These are phyloP conservation scores for Cytospora piceicola DNA, from an alignment of 2,329 filamentous ascomycete species.

Conservation along the genomic window DNA sequence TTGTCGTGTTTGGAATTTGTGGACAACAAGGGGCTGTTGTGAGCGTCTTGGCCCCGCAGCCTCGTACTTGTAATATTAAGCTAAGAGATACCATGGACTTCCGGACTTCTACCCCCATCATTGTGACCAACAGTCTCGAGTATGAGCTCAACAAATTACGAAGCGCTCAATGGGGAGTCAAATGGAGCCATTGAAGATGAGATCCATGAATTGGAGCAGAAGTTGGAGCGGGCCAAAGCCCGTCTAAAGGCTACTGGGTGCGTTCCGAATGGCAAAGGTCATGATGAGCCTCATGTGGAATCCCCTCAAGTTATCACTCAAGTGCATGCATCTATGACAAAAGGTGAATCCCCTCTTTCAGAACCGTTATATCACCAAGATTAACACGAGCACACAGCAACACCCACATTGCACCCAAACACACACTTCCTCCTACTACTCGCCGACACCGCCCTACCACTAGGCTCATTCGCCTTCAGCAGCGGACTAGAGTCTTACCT, in stretches of 20 bases:
- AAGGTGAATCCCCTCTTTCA: background rate
- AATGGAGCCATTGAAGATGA: conserved; percentile 49
- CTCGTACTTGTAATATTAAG: conserved; percentile 19
- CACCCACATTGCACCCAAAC: conserved; percentile 32
- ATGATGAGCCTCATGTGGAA: conserved; percentile 21
- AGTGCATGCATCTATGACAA: background rate
- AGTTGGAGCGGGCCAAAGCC: conserved; percentile 47
- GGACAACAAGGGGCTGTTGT: conserved; percentile 16
- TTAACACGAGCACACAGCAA: conserved; percentile 26
- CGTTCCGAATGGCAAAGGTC: conserved; percentile 31
- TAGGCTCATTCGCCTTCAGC: conserved; percentile 87
- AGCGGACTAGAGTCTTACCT: conserved; percentile 82
- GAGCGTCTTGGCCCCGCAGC: conserved; percentile 29
- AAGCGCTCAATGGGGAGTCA: conserved; percentile 8
- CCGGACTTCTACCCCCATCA: conserved; percentile 3
- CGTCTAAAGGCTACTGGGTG: conserved; percentile 46
- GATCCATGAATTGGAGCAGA: conserved; percentile 60
- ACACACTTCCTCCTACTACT: conserved; percentile 76
- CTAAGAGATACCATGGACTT: conserved; percentile 20
- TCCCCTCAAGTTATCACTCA: background rate
- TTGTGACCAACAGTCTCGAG: background rate
- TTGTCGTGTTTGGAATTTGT: conserved; percentile 20
- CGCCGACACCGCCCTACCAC: conserved; percentile 78
- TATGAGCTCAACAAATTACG: conserved; percentile 14
- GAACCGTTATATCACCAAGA: background rate